Percentiles rank a stretch among this genome's conserved stretches.
Evolutionary conservation across 192 early-diverging fungal genomes (phyloP).

Genomic region (Gigaspora rosea): DNA sequence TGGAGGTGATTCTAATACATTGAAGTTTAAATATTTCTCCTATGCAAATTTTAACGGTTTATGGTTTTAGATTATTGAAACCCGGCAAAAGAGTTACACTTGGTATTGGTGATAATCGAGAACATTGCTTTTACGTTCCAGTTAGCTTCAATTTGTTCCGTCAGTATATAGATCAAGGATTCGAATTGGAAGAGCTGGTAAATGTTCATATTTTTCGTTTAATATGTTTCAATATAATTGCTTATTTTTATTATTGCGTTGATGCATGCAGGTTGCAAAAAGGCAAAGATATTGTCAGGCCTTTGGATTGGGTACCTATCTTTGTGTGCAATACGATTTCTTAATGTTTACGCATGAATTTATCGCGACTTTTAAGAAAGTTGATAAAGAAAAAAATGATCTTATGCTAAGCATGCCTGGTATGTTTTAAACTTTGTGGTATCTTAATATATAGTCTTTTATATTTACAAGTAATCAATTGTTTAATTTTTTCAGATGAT

Average conservation of each 20-base stretch:
- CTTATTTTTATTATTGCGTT: slow-evolving; percentile 1
- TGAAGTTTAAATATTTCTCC: not conserved
- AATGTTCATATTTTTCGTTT: not conserved
- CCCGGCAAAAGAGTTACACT: slow-evolving; percentile 70
- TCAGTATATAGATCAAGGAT: slow-evolving; percentile 79
- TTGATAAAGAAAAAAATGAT: slow-evolving; percentile 54
- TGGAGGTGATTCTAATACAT: slow-evolving; percentile 51
- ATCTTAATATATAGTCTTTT: not conserved
- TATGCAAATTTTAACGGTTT: not conserved
- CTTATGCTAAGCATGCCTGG: slow-evolving; percentile 51
- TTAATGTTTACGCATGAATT: slow-evolving; percentile 95
- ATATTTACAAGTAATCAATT: not conserved
- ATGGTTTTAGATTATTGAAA: slow-evolving; percentile 66
- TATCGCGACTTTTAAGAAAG: slow-evolving; percentile 78
- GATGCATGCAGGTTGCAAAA: slow-evolving; percentile 66
- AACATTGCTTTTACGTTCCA: slow-evolving; percentile 87
- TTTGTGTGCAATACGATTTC: slow-evolving; percentile 89
- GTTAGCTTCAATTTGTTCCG: slow-evolving; percentile 83
- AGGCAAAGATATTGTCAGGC: slow-evolving; percentile 85
- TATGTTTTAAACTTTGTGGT: slow-evolving; percentile 15
- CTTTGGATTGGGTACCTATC: slow-evolving; percentile 83
- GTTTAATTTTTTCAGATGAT: slow-evolving; percentile 37
- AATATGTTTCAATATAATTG: not conserved
- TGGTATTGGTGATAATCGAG: slow-evolving; percentile 94
- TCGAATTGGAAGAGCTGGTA: slow-evolving; percentile 85